These are phyloP conservation scores for Pelargonium cotyledonis DNA, from an alignment of 441 rosid species.

Conservation along the genomic window DNA sequence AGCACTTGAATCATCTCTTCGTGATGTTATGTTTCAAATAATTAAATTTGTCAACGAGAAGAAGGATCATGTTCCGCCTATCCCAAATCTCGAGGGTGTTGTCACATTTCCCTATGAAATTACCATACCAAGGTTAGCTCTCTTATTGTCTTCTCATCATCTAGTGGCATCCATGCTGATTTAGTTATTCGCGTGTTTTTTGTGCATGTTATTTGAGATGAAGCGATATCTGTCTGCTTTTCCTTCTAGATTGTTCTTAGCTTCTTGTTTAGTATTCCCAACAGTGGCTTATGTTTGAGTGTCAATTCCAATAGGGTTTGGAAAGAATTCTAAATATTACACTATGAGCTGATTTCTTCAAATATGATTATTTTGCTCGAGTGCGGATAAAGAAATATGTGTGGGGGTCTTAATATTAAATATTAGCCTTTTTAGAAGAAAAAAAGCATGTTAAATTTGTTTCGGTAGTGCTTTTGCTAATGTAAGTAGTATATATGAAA, in stretches of 20 bases:
- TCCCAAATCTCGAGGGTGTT: constrained; percentile 52
- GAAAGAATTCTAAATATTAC: too few species aligned
- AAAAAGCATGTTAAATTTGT: too few species aligned
- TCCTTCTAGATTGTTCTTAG: neutral
- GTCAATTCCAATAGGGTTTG: too few species aligned
- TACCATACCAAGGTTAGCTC: constrained; percentile 68
- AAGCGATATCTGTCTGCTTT: neutral
- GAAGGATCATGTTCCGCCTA: constrained; percentile 88
- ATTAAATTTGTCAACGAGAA: constrained; percentile 89
- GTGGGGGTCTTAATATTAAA: too few species aligned
- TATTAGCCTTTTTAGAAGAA: too few species aligned
- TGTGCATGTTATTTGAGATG: neutral
- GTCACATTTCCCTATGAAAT: constrained; percentile 79
- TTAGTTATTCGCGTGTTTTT: neutral
- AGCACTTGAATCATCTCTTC: constrained; percentile 67
- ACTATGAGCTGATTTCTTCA: too few species aligned
- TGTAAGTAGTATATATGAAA: too few species aligned
- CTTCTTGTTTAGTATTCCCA: neutral
- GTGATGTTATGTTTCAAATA: constrained; percentile 79
- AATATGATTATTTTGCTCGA: too few species aligned
- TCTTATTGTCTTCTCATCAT: constrained; percentile 12
- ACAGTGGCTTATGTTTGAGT: too few species aligned
- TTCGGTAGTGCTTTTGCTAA: too few species aligned
- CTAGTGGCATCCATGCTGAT: neutral
- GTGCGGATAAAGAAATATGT: too few species aligned